Evolutionary conservation across 139 green algal genomes (phyloP).

Genomic region (Trebouxia sp.): DNA sequence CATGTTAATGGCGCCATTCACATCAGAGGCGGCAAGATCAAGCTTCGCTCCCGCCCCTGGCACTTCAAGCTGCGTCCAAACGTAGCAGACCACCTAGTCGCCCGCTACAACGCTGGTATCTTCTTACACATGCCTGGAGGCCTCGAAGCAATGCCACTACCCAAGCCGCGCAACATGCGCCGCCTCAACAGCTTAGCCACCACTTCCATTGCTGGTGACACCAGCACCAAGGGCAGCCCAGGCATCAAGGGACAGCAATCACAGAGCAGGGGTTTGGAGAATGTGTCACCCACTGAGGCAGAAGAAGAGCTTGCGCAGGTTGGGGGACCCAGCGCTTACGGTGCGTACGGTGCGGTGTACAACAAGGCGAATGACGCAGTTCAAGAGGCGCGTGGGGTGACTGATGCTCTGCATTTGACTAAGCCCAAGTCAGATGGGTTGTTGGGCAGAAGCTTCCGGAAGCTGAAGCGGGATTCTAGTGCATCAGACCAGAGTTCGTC

Average conservation of each 20-base stretch:
- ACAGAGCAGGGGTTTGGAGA: neutral
- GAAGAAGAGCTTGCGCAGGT: neutral
- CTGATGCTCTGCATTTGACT: neutral
- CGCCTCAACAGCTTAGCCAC: neutral
- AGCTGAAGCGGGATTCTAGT: neutral
- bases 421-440: neutral
- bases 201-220: neutral
- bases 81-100: slow-evolving; percentile 29
- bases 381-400: neutral
- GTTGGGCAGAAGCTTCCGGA: slow-evolving; percentile 3
- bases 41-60: slow-evolving; percentile 25
- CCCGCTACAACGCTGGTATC: slow-evolving; percentile 32
- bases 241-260: neutral
- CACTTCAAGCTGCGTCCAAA: slow-evolving; percentile 26
- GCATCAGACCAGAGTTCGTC: neutral
- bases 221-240: neutral
- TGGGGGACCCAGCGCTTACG: neutral
- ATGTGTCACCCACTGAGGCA: neutral
- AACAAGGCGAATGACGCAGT: neutral
- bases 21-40: slow-evolving; percentile 5
- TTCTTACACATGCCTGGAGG: slow-evolving; percentile 24
- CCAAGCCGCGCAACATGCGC: neutral
- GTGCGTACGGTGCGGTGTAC: neutral
- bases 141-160: slow-evolving; percentile 18
- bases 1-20: slow-evolving; percentile 32